Evolutionary conservation across 1,139 yeast species (phyloP).

Genomic region (Pichia sp.): DNA sequence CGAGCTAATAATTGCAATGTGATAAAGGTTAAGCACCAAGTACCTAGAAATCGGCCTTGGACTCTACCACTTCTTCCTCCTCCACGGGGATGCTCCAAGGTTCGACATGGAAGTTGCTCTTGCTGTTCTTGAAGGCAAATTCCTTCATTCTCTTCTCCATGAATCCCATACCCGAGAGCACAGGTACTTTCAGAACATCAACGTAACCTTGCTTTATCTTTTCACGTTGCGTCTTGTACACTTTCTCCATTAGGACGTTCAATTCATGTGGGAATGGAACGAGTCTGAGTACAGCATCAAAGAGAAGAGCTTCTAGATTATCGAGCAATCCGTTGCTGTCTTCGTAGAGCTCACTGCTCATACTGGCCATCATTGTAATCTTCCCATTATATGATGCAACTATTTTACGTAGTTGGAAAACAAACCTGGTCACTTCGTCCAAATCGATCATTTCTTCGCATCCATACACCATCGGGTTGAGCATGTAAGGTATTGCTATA

Average conservation of each 20-base stretch:
- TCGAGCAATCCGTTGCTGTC: conserved; percentile 37
- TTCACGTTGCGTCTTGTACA: conserved; percentile 64
- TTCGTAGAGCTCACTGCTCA: conserved; percentile 65
- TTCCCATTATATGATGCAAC: conserved; percentile 40
- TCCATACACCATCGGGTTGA: conserved; percentile 73
- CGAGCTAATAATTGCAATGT: too few species aligned
- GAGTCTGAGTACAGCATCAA: conserved; percentile 66
- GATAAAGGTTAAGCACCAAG: not conserved
- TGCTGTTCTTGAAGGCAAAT: conserved; percentile 79
- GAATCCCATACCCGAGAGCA: conserved; percentile 66
- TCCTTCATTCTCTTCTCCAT: conserved; percentile 75
- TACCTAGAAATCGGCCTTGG: conserved; percentile 4
- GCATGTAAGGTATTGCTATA: conserved; percentile 63
- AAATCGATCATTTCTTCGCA: conserved; percentile 36
- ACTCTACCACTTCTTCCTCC: conserved; percentile 44
- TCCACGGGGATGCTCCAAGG: conserved; percentile 97
- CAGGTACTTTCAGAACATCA: conserved; percentile 66
- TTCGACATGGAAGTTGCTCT: conserved; percentile 75
- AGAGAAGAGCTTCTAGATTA: conserved; percentile 45
- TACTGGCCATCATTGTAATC: conserved; percentile 45
- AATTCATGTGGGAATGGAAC: conserved; percentile 81
- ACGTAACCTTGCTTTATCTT: conserved; percentile 82
- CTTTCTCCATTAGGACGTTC: conserved; percentile 56
- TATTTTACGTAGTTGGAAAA: conserved; percentile 53
- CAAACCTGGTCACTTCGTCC: conserved; percentile 48